These are phyloP conservation scores for Rhodotorula diobovata DNA, from an alignment of 768 basidiomycete genomes.

Conservation along the genomic window DNA sequence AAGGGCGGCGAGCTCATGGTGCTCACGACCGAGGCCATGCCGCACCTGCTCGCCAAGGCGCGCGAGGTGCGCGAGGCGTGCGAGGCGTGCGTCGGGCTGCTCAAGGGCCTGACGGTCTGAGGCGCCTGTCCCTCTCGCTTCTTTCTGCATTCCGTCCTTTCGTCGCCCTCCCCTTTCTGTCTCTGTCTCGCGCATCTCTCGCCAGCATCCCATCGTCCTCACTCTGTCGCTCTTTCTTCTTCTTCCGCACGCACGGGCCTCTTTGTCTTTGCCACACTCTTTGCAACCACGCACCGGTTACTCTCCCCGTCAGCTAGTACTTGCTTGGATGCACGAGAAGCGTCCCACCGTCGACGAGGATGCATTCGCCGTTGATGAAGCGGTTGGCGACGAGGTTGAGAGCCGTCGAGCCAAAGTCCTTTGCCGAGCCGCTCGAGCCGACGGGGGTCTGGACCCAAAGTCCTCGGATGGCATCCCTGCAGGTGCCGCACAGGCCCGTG, in stretches of 20 bases:
- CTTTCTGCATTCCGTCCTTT: neutral
- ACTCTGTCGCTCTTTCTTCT: neutral
- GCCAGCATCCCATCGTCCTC: neutral
- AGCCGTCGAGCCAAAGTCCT: constrained; percentile 53
- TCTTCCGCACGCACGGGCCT: neutral
- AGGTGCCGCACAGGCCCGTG: neutral
- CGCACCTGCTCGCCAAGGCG: constrained; percentile 27
- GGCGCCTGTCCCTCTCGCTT: neutral
- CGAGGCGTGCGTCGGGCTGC: constrained; percentile 13
- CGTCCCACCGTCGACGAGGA: constrained; percentile 26
- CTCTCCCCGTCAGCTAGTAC: neutral
- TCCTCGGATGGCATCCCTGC: constrained; percentile 26
- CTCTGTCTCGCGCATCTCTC: too few species aligned
- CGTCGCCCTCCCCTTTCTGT: too few species aligned
- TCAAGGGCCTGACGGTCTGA: constrained; percentile 23
- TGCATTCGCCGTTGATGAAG: constrained; percentile 50
- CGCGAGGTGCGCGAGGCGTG: constrained; percentile 31
- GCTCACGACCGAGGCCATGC: constrained; percentile 37
- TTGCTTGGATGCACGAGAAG: constrained; percentile 23
- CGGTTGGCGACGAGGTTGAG: constrained; percentile 54
- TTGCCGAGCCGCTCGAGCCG: constrained; percentile 48
- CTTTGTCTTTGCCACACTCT: neutral
- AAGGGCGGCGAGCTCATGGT: constrained; percentile 12
- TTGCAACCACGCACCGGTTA: neutral
- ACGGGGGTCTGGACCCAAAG: constrained; percentile 48